A percentile compares a stretch with the other conserved stretches of the same genome.
phyloP scores from a whole-genome alignment of 345 rosid species.

The Hibiscus mutabilis region DNA sequence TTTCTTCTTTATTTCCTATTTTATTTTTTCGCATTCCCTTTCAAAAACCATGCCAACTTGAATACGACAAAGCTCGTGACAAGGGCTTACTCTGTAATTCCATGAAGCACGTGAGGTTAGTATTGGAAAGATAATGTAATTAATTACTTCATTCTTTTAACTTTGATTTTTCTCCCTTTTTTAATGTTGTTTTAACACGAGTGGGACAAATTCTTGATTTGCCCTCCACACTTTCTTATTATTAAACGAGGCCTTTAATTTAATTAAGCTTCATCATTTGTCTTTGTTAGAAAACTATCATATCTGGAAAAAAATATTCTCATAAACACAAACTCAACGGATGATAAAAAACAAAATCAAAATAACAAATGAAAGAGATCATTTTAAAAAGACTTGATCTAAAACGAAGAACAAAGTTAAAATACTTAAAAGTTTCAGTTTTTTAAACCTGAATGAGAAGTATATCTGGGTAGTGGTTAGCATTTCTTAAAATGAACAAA shows the following conservation, averaged over 20 bases:
- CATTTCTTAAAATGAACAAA: no score
- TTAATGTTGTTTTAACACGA: neutral
- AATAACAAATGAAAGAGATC: no score
- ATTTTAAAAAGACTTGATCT: no score
- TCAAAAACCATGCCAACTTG: neutral
- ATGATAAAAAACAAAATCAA: no score
- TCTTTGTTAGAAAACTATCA: no score
- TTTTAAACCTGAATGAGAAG: no score
- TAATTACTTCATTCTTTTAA: neutral
- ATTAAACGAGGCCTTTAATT: neutral
- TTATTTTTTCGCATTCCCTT: no score
- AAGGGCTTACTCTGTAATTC: neutral
- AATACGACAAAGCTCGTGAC: slow-evolving; percentile 9
- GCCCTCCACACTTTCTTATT: neutral
- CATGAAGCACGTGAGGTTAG: neutral
- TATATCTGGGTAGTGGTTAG: no score
- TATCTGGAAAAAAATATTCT: no score
- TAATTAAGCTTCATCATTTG: neutral
- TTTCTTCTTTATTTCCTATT: neutral
- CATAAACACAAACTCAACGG: no score
- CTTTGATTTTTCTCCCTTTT: neutral
- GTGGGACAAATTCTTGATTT: slow-evolving; percentile 6
- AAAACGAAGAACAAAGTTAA: no score
- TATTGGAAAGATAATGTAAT: neutral
- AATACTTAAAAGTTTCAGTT: no score